A percentile compares a stretch with the other conserved stretches of the same genome.
These are phyloP conservation scores for Fonsecaea pugnacius DNA, from an alignment of 2,329 filamentous ascomycete species.

Conservation along the genomic window DNA sequence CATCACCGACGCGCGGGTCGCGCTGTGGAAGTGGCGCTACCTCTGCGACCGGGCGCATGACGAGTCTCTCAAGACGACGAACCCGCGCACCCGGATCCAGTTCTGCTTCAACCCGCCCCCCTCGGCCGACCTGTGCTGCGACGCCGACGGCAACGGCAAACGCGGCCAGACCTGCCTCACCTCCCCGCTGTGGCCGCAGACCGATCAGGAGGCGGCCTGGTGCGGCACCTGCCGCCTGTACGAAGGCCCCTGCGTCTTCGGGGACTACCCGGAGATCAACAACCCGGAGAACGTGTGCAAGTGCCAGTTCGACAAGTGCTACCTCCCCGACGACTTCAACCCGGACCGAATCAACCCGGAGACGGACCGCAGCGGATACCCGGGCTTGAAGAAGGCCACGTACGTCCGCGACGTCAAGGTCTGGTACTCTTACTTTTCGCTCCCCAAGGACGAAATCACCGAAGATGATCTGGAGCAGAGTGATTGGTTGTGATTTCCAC, in stretches of 20 bases:
- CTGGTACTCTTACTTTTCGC: not conserved
- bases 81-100: not conserved
- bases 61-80: not conserved
- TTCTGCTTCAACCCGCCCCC: not conserved
- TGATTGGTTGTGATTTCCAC: not conserved
- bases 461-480: no score
- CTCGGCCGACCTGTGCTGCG: not conserved
- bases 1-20: not conserved
- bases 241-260: not conserved
- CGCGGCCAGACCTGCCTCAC: not conserved
- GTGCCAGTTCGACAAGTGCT: not conserved
- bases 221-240: not conserved
- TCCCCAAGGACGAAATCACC: not conserved
- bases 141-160: not conserved
- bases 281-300: slow-evolving; percentile 4
- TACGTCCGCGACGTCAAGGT: not conserved
- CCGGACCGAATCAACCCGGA: not conserved
- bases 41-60: not conserved
- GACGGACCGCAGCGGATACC: not conserved
- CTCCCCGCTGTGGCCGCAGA: not conserved
- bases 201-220: not conserved
- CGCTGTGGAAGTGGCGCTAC: slow-evolving; percentile 1
- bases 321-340: not conserved
- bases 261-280: not conserved
- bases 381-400: not conserved